These are phyloP conservation scores for Exobasidium cylindrosporum DNA, from an alignment of 1,284 basidiomycete genomes.

Conservation along the genomic window DNA sequence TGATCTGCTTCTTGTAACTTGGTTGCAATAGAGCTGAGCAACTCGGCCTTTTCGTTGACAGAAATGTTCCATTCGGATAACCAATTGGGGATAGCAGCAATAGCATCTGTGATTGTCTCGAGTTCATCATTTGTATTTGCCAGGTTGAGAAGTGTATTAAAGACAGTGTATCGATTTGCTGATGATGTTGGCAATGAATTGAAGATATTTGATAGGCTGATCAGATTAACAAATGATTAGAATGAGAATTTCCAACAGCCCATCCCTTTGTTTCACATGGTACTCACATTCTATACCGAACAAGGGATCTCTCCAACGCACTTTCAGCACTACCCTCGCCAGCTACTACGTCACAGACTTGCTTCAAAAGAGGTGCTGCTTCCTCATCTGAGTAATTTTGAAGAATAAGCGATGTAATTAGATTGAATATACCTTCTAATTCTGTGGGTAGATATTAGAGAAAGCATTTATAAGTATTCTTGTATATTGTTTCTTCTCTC, in stretches of 20 bases:
- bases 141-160: conserved; percentile 38
- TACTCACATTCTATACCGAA: conserved; percentile 29
- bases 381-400: conserved; percentile 16
- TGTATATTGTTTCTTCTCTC: neutral
- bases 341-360: conserved; percentile 25
- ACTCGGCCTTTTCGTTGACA: conserved; percentile 30
- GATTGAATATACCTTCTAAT: conserved; percentile 51
- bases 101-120: conserved; percentile 40
- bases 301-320: conserved; percentile 29
- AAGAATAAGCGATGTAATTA: conserved; percentile 39
- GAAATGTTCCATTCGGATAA: conserved; percentile 46
- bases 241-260: no score
- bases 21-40: conserved; percentile 37
- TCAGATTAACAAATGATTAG: neutral
- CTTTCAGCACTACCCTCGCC: conserved; percentile 10
- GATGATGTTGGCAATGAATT: conserved; percentile 42
- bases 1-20: conserved; percentile 38
- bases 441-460: no score
- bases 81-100: conserved; percentile 43
- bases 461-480: neutral
- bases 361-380: conserved; percentile 21
- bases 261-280: no score
- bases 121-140: conserved; percentile 49
- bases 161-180: conserved; percentile 35
- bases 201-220: conserved; percentile 50